Percentiles rank a stretch among this genome's conserved stretches.
Evolutionary conservation across 345 rosid species (phyloP).

Genomic region (Arabidopsis thaliana): TAIR10.1 NC_003074.8:22145501-22146000

Average conservation of each 20-base stretch:
- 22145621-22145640: conserved; percentile 67
- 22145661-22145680: conserved; percentile 97
- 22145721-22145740: conserved; percentile 70
- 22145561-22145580: not conserved
- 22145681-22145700: conserved; percentile 81
- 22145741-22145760: conserved; percentile 85
- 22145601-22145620: conserved; percentile 63
- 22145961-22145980: conserved; percentile 77
- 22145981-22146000: conserved; percentile 72
- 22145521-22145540: conserved; percentile 35
- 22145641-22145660: conserved; percentile 91
- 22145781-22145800: conserved; percentile 92
- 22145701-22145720: conserved; percentile 68
- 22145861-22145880: conserved; percentile 90
- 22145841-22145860: conserved; percentile 57
- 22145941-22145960: conserved; percentile 92
- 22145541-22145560: not conserved
- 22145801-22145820: conserved; percentile 78
- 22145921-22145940: conserved; percentile 76
- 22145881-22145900: conserved; percentile 99
- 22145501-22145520: conserved; percentile 69
- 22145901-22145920: conserved; percentile 97
- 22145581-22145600: conserved; percentile 55
- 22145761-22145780: conserved; percentile 99
- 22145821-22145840: conserved; percentile 47